phyloP scores from a whole-genome alignment of 352 stramenopile species.

The Pythium dissimile region DNA sequence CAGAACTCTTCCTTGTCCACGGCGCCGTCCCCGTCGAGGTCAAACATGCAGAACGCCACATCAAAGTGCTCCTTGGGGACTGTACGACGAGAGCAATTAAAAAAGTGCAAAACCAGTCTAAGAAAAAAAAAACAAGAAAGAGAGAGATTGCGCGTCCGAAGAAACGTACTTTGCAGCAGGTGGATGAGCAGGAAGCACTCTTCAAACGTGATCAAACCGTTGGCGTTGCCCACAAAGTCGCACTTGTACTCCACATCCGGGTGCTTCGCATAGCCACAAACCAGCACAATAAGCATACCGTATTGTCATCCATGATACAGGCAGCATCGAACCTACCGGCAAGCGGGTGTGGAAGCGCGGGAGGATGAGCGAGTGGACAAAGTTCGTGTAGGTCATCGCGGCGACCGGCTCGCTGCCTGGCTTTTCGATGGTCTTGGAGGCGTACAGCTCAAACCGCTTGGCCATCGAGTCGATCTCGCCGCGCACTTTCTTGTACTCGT shows the following conservation, averaged over 20 bases:
- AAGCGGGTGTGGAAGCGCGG: conserved; percentile 60
- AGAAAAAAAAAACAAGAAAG: too few relatives aligned
- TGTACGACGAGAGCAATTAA: conserved; percentile 12
- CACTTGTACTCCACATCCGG: conserved; percentile 56
- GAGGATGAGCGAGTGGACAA: conserved; percentile 71
- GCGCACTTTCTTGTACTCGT: conserved; percentile 52
- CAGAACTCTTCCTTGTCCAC: conserved; percentile 77
- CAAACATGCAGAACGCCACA: conserved; percentile 80
- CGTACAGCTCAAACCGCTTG: conserved; percentile 56
- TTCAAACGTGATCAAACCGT: conserved; percentile 76
- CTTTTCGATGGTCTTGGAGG: conserved; percentile 37
- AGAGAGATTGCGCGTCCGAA: too few relatives aligned
- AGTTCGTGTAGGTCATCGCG: conserved; percentile 82
- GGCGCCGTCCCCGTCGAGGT: conserved; percentile 66
- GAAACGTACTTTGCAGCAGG: conserved; percentile 58
- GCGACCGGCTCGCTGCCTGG: conserved; percentile 21
- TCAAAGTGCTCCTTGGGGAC: conserved; percentile 76
- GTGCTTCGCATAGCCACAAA: conserved; percentile 26
- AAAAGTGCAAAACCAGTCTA: background rate
- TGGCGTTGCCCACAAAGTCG: conserved; percentile 67
- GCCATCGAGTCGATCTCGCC: conserved; percentile 38
- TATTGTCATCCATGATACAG: too few relatives aligned
- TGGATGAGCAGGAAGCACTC: conserved; percentile 80
- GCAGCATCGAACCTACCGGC: conserved; percentile 32
- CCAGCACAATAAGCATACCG: background rate